Conservation (phyloP, 768 basidiomycete species). For the Dendrothele bispora region DNA sequence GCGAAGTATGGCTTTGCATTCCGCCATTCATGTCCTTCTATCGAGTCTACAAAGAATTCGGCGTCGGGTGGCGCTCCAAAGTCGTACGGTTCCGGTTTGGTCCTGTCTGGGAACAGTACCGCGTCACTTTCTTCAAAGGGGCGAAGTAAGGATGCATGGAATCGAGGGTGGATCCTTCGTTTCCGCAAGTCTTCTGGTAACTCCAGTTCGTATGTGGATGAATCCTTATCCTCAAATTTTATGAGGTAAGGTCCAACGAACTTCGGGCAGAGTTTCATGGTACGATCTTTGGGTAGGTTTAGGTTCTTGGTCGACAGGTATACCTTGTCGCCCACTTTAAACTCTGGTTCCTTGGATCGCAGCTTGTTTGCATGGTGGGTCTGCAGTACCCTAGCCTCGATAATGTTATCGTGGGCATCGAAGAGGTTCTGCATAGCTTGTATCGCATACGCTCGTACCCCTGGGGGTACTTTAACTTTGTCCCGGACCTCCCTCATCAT, state of each 20-base stretch:
- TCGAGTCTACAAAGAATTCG: constrained; percentile 12
- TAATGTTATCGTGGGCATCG: constrained; percentile 36
- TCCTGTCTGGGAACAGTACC: constrained; percentile 8
- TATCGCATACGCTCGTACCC: constrained; percentile 24
- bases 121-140: constrained; percentile 10
- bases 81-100: constrained; percentile 3
- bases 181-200: constrained; percentile 12
- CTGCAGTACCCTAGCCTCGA: constrained; percentile 28
- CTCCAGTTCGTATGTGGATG: constrained; percentile 20
- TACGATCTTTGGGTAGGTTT: constrained; percentile 27
- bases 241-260: constrained; percentile 40
- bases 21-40: constrained; percentile 12
- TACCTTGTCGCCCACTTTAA: constrained; percentile 23
- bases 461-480: no score
- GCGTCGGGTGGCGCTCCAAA: constrained; percentile 9
- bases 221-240: constrained; percentile 4
- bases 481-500: no score
- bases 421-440: constrained; percentile 20
- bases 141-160: constrained; percentile 10
- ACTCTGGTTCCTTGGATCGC: constrained; percentile 10
- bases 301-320: constrained; percentile 40
- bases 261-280: constrained; percentile 33
- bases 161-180: constrained; percentile 9
- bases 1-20: constrained; percentile 2
- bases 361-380: constrained; percentile 27